These are phyloP conservation scores for Thinopyrum elongatum DNA, from an alignment of 176 grass and related monocot species.

Conservation along the genomic window DNA sequence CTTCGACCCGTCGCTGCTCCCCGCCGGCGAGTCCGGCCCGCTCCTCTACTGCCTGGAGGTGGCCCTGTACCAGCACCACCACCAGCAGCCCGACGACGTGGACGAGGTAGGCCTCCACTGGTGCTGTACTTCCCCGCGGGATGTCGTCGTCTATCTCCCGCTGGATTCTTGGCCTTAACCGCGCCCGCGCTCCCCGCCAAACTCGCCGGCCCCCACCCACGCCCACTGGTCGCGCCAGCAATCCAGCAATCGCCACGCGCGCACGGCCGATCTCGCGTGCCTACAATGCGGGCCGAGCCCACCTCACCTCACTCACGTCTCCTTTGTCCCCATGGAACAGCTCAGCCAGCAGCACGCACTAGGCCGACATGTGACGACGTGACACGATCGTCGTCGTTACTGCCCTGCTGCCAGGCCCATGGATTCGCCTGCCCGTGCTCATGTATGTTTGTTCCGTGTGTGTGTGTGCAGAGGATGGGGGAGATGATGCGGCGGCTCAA, in stretches of 20 bases:
- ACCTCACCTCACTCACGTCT: background rate
- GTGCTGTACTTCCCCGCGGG: background rate
- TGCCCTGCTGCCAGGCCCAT: background rate
- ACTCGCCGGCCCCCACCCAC: background rate
- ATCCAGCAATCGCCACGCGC: background rate
- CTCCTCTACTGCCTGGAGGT: constrained; percentile 97
- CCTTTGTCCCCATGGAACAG: background rate
- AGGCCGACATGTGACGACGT: background rate
- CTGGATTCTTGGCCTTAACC: constrained; percentile 51
- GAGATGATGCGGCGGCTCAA: constrained; percentile 55
- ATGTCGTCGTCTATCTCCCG: constrained; percentile 41
- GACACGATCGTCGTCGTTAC: background rate
- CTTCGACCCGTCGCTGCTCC: constrained; percentile 57
- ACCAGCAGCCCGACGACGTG: constrained; percentile 22
- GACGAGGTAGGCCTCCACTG: constrained; percentile 53
- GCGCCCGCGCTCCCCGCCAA: constrained; percentile 15
- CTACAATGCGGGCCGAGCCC: constrained; percentile 26
- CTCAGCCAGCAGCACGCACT: background rate
- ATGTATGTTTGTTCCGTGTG: background rate
- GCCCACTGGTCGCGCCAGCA: background rate
- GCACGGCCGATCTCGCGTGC: background rate
- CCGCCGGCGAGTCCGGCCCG: constrained; percentile 39
- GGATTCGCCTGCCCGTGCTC: background rate
- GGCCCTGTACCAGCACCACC: constrained; percentile 56
- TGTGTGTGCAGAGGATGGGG: constrained; percentile 13